These are phyloP conservation scores for Rosa multiflora DNA, from an alignment of 306 rosid genomes.

Conservation along the genomic window DNA sequence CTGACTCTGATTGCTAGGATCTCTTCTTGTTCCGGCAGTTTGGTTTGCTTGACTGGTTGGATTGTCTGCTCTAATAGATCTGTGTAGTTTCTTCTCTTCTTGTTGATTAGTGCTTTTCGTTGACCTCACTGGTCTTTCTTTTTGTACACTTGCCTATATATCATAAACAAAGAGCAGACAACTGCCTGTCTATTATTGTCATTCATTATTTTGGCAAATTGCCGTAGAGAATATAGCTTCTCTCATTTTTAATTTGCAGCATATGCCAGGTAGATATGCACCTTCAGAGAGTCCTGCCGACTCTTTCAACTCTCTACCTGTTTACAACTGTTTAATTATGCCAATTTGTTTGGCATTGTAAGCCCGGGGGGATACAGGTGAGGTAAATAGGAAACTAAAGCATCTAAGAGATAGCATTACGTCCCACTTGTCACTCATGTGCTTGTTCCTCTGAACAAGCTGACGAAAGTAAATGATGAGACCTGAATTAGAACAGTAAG, in stretches of 20 bases:
- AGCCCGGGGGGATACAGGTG: neutral
- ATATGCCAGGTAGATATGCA: neutral
- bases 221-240: too few species aligned
- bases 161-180: neutral
- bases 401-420: neutral
- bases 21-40: neutral
- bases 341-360: neutral
- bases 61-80: neutral
- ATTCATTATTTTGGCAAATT: neutral
- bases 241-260: neutral
- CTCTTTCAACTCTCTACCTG: neutral
- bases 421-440: too few species aligned
- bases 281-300: too few species aligned
- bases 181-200: neutral
- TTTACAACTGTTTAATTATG: neutral
- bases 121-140: neutral
- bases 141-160: neutral
- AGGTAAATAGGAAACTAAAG: neutral
- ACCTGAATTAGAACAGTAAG: too few species aligned
- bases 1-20: neutral
- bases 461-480: too few species aligned
- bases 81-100: neutral
- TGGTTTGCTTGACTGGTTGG: neutral
- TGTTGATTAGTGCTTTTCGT: neutral
- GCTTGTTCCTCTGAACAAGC: too few species aligned